These are phyloP conservation scores for Albizia julibrissin DNA, from an alignment of 306 rosid genomes.

Conservation along the genomic window DNA sequence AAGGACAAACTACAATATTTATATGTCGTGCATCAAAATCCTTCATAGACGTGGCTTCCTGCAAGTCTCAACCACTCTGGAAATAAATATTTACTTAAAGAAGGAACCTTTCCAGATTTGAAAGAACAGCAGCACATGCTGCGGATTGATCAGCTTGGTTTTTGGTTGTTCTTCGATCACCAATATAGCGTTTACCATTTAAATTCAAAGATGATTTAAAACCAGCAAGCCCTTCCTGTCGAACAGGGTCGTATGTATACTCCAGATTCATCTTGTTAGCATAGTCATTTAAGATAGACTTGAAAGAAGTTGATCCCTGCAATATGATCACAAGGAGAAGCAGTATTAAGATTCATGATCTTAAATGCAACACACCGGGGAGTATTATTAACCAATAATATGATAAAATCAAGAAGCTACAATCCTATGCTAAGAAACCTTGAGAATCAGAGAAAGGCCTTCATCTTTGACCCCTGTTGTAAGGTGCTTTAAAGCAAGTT, in stretches of 20 bases:
- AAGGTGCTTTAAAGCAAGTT: not conserved
- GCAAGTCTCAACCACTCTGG: not conserved
- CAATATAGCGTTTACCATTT: conserved; percentile 26
- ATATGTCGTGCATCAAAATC: too few relatives aligned
- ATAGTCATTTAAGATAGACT: conserved; percentile 54
- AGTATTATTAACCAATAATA: not conserved
- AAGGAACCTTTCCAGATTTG: conserved; percentile 38
- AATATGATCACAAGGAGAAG: conserved; percentile 1
- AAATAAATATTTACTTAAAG: too few relatives aligned
- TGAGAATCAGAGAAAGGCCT: not conserved
- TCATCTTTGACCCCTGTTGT: not conserved
- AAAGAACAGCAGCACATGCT: conserved; percentile 51
- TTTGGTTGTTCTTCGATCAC: conserved; percentile 43
- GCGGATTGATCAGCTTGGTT: conserved; percentile 66
- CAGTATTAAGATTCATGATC: not conserved
- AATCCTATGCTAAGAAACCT: not conserved
- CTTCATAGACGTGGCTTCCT: too few relatives aligned
- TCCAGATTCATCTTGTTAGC: conserved; percentile 44
- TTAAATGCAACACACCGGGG: not conserved
- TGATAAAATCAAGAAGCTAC: not conserved
- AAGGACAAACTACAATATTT: not conserved
- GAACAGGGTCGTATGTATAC: conserved; percentile 43
- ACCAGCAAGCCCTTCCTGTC: conserved; percentile 27
- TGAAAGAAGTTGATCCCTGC: conserved; percentile 46
- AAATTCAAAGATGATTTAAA: conserved; percentile 50